Evolutionary conservation across 805 yeast genomes (phyloP).

Genomic region (Vanderwaltozyma verrucispora): DNA sequence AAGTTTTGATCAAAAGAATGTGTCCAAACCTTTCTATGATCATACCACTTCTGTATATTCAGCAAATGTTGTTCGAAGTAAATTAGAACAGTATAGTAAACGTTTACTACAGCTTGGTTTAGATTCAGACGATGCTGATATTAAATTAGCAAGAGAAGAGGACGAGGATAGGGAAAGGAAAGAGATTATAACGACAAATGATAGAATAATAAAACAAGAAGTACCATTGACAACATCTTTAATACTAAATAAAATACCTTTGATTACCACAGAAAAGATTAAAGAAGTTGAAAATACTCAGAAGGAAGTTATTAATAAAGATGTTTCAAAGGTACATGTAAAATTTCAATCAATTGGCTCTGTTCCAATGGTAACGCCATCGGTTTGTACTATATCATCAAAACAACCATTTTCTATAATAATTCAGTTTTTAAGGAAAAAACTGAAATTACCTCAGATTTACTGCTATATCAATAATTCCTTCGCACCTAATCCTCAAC

Average conservation of each 20-base stretch:
- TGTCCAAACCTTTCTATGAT: not conserved
- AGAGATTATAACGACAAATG: slow-evolving; percentile 1
- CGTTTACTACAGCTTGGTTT: slow-evolving; percentile 21
- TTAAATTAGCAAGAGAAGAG: slow-evolving; percentile 3
- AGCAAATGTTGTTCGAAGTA: slow-evolving; percentile 10
- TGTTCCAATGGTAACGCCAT: slow-evolving; percentile 17
- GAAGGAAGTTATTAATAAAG: not conserved
- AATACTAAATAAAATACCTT: slow-evolving; percentile 6
- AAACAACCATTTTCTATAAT: slow-evolving; percentile 22
- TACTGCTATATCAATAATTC: slow-evolving; percentile 29
- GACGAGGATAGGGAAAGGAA: slow-evolving; percentile 2
- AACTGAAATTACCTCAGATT: slow-evolving; percentile 16
- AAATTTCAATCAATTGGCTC: slow-evolving; percentile 27
- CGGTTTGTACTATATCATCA: slow-evolving; percentile 21
- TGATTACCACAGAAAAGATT: slow-evolving; percentile 7
- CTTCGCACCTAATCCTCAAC: slow-evolving; percentile 30
- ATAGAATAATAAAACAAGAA: slow-evolving; percentile 3
- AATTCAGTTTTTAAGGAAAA: slow-evolving; percentile 13
- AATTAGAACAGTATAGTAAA: slow-evolving; percentile 19
- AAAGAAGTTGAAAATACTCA: slow-evolving; percentile 5
- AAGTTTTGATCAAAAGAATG: not conserved
- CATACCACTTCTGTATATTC: not conserved
- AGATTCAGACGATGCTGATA: slow-evolving; percentile 11
- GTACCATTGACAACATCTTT: slow-evolving; percentile 11
- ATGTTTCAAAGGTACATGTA: slow-evolving; percentile 13